Percentiles rank a stretch among this genome's conserved stretches.
Conservation (phyloP, 2,329 filamentous ascomycete species). For the Thermomyces lanuginosus region DNA sequence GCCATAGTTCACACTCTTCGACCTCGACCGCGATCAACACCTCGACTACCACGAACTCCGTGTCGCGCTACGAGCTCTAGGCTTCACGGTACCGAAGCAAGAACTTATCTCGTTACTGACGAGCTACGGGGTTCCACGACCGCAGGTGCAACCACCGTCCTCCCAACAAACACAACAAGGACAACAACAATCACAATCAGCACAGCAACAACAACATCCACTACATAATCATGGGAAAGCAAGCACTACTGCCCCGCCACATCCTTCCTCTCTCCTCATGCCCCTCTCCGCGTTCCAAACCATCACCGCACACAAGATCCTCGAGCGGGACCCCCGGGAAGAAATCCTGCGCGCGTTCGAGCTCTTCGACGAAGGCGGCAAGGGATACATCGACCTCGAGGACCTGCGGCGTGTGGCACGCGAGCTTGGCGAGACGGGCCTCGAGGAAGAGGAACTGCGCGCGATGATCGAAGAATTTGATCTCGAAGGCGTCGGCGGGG, state of each 20-base stretch:
- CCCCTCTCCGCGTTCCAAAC: slow-evolving; percentile 56
- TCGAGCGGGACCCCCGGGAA: slow-evolving; percentile 69
- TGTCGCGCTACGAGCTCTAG: slow-evolving; percentile 86
- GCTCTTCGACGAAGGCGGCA: slow-evolving; percentile 82
- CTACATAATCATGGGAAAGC: slow-evolving; percentile 21
- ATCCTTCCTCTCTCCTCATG: slow-evolving; percentile 52
- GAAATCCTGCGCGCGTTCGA: slow-evolving; percentile 85
- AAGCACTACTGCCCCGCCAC: slow-evolving; percentile 36
- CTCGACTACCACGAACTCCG: slow-evolving; percentile 98
- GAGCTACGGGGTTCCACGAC: slow-evolving; percentile 58
- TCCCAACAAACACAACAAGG: slow-evolving; percentile 8
- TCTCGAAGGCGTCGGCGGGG: slow-evolving; percentile 73
- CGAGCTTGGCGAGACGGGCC: slow-evolving; percentile 70
- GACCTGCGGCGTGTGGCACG: slow-evolving; percentile 76
- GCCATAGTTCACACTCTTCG: slow-evolving; percentile 74
- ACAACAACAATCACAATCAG: slow-evolving; percentile 11
- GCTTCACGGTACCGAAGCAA: slow-evolving; percentile 76
- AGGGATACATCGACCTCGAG: slow-evolving; percentile 76
- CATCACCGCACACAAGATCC: slow-evolving; percentile 64
- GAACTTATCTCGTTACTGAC: slow-evolving; percentile 71
- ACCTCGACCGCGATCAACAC: slow-evolving; percentile 83
- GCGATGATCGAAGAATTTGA: slow-evolving; percentile 99
- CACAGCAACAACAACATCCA: slow-evolving; percentile 16
- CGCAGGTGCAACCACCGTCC: slow-evolving; percentile 37
- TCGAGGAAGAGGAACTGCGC: slow-evolving; percentile 80